phyloP scores from a whole-genome alignment of 2,329 filamentous ascomycete genomes.

The Aspergillus awamori region DNA sequence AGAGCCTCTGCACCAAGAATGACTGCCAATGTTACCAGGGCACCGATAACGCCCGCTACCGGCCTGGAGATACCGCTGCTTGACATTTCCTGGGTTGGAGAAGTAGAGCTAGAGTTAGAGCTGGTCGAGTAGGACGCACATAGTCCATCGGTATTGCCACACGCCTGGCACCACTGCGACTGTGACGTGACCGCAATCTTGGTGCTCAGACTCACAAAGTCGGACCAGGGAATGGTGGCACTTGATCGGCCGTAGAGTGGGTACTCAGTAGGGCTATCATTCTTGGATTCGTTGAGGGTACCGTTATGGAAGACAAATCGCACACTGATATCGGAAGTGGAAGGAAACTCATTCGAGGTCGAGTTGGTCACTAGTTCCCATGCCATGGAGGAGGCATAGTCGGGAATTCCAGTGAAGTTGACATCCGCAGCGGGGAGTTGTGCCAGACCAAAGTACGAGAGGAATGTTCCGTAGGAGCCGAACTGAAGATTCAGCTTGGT shows the following conservation, averaged over 20 bases:
- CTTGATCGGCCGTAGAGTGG: slow-evolving; percentile 63
- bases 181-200: slow-evolving; percentile 69
- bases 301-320: slow-evolving; percentile 67
- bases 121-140: slow-evolving; percentile 57
- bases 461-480: slow-evolving; percentile 63
- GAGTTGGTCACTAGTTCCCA: slow-evolving; percentile 71
- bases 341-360: slow-evolving; percentile 43
- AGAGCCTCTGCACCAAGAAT: slow-evolving; percentile 60
- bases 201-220: slow-evolving; percentile 66
- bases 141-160: slow-evolving; percentile 70
- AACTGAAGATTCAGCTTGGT: slow-evolving; percentile 58
- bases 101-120: slow-evolving; percentile 29
- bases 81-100: slow-evolving; percentile 19
- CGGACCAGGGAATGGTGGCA: slow-evolving; percentile 65
- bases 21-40: slow-evolving; percentile 68
- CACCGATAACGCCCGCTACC: slow-evolving; percentile 80
- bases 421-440: slow-evolving; percentile 53
- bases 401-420: slow-evolving; percentile 75
- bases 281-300: slow-evolving; percentile 47
- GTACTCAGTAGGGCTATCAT: slow-evolving; percentile 54
- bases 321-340: slow-evolving; percentile 56
- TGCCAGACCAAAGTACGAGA: slow-evolving; percentile 64
- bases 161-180: slow-evolving; percentile 71
- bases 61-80: slow-evolving; percentile 62
- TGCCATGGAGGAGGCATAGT: slow-evolving; percentile 79